These are phyloP conservation scores for Boletus bicolor DNA, from an alignment of 768 basidiomycete species.

Conservation along the genomic window DNA sequence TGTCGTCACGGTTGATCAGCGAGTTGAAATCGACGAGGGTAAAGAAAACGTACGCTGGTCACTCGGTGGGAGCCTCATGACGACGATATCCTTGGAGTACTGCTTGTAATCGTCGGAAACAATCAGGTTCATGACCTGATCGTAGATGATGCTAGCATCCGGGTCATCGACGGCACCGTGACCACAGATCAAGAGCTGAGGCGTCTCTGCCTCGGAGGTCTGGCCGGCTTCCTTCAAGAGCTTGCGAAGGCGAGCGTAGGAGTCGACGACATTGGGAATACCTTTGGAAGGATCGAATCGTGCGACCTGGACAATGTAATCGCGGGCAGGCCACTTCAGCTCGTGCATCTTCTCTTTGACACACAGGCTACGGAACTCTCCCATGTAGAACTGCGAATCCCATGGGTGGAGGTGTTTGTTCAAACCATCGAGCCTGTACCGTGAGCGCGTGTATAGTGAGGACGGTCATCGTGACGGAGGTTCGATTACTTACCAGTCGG, in stretches of 20 bases:
- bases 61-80: constrained; percentile 79
- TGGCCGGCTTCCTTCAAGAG: constrained; percentile 48
- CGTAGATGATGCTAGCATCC: constrained; percentile 90
- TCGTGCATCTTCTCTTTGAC: constrained; percentile 77
- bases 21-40: not conserved
- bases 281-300: constrained; percentile 90
- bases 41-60: constrained; percentile 62
- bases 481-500: constrained; percentile 64
- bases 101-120: constrained; percentile 47
- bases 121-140: constrained; percentile 66
- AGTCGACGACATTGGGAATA: constrained; percentile 81
- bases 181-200: constrained; percentile 80
- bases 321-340: constrained; percentile 73
- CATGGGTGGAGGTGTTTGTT: constrained; percentile 83
- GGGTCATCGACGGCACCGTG: constrained; percentile 95
- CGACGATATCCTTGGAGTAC: constrained; percentile 63
- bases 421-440: constrained; percentile 78
- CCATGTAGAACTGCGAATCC: constrained; percentile 89
- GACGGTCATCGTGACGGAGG: constrained; percentile 6
- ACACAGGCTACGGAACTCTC: constrained; percentile 78
- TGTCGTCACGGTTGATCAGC: constrained; percentile 25
- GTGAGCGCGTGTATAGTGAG: constrained; percentile 1
- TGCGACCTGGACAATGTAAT: constrained; percentile 90
- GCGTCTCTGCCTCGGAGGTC: constrained; percentile 49
- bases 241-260: constrained; percentile 79